phyloP scores from a whole-genome alignment of 306 rosid species.

The Begonia fuchsioides region DNA sequence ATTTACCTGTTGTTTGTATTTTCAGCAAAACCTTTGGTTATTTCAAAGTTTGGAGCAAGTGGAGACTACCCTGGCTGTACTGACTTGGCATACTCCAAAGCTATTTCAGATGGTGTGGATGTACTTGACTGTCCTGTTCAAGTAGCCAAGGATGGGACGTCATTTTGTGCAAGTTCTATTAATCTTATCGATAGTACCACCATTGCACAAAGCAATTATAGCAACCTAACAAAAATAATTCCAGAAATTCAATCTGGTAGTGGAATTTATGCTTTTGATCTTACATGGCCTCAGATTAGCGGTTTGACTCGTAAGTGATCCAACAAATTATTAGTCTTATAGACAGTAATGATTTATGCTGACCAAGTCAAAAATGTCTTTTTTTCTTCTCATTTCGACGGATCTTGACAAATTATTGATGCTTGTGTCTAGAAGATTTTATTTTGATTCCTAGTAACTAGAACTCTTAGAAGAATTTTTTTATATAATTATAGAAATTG shows the following conservation, averaged over 20 bases:
- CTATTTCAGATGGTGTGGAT: conserved; percentile 66
- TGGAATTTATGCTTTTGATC: conserved; percentile 63
- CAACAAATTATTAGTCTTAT: too few relatives aligned
- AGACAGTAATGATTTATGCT: too few relatives aligned
- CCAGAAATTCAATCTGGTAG: conserved; percentile 32
- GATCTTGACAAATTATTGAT: too few relatives aligned
- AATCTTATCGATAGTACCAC: conserved; percentile 64
- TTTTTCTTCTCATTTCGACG: too few relatives aligned
- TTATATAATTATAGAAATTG: not conserved
- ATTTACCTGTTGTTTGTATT: conserved; percentile 16
- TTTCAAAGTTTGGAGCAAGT: conserved; percentile 77
- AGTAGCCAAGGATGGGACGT: conserved; percentile 59
- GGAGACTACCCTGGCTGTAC: conserved; percentile 79
- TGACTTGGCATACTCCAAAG: conserved; percentile 37
- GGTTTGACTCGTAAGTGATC: conserved; percentile 49
- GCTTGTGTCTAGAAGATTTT: not conserved
- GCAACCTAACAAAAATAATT: conserved; percentile 14
- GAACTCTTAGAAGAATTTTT: not conserved
- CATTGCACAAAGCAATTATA: conserved; percentile 33
- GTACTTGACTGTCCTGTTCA: conserved; percentile 87
- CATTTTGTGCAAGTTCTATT: conserved; percentile 56
- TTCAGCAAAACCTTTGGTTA: conserved; percentile 46
- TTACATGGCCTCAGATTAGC: conserved; percentile 52
- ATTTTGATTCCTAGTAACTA: not conserved
- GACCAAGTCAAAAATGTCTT: too few relatives aligned